phyloP scores from a whole-genome alignment of 371 early-diverging fungal species.

The Syncephalastrum monosporum region DNA sequence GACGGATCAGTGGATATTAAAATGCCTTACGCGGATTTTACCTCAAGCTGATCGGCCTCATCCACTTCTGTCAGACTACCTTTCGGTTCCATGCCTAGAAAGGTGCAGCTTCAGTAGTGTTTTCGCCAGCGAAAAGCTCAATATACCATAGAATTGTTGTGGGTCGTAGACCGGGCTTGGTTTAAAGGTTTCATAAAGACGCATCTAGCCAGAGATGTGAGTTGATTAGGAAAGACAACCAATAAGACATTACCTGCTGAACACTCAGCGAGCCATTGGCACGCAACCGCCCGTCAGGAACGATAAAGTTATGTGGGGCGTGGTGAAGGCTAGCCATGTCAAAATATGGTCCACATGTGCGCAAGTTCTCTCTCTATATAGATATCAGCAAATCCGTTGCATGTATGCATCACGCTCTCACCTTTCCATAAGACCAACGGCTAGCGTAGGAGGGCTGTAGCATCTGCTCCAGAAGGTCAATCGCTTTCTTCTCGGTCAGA shows the following conservation, averaged over 20 bases:
- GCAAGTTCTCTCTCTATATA: slow-evolving; percentile 40
- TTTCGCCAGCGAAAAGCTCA: too few relatives aligned
- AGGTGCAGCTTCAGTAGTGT: too few relatives aligned
- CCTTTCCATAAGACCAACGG: slow-evolving; percentile 81
- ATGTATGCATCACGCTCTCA: neutral
- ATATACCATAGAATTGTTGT: too few relatives aligned
- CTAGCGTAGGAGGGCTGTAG: slow-evolving; percentile 69
- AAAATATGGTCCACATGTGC: slow-evolving; percentile 75
- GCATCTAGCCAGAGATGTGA: too few relatives aligned
- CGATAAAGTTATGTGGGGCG: slow-evolving; percentile 73
- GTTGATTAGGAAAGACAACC: too few relatives aligned
- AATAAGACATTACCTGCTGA: slow-evolving; percentile 53
- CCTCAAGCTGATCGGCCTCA: too few relatives aligned
- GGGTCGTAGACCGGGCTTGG: too few relatives aligned
- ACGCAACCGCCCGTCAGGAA: slow-evolving; percentile 76
- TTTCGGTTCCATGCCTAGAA: too few relatives aligned
- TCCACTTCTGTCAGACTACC: too few relatives aligned
- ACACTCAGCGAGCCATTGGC: slow-evolving; percentile 75
- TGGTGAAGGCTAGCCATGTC: slow-evolving; percentile 75
- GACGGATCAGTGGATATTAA: too few relatives aligned
- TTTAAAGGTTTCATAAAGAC: too few relatives aligned
- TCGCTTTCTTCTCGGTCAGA: slow-evolving; percentile 85
- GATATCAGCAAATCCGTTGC: neutral
- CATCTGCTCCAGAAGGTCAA: slow-evolving; percentile 79
- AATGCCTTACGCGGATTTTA: too few relatives aligned